Conservation (phyloP, 805 yeast genomes). For the Wickerhamomyces pijperi region DNA sequence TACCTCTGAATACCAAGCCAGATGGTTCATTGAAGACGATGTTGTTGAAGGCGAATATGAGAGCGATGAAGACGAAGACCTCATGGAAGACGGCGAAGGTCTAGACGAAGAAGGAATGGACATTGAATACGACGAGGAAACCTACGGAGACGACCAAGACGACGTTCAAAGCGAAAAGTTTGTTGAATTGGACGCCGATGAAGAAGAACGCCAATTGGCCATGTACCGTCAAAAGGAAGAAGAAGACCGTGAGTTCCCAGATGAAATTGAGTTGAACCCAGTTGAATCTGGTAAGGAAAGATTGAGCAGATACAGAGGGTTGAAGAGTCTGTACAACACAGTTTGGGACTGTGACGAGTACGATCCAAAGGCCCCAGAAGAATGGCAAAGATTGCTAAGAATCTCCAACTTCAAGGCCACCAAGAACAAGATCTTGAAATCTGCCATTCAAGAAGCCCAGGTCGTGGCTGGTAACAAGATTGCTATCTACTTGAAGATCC, state of each 20-base stretch:
- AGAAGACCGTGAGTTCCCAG: conserved; percentile 91
- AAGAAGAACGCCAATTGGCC: conserved; percentile 67
- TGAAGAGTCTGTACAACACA: conserved; percentile 69
- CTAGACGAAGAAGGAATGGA: conserved; percentile 17
- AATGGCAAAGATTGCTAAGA: conserved; percentile 67
- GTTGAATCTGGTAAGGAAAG: conserved; percentile 64
- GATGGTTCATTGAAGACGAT: conserved; percentile 62
- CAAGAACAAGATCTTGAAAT: conserved; percentile 55
- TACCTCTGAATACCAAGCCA: conserved; percentile 69
- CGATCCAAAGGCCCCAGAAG: conserved; percentile 65
- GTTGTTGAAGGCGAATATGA: conserved; percentile 12
- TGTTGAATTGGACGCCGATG: conserved; percentile 69
- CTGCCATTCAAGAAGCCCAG: conserved; percentile 33
- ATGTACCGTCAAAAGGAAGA: conserved; percentile 57
- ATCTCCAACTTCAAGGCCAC: conserved; percentile 71
- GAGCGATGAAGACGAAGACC: conserved; percentile 18
- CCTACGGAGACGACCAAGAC: conserved; percentile 20
- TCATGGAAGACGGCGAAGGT: conserved; percentile 9
- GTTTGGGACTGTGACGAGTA: conserved; percentile 82
- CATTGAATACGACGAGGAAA: conserved; percentile 21
- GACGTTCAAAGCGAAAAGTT: conserved; percentile 42
- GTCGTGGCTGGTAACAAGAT: conserved; percentile 57
- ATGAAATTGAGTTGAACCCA: conserved; percentile 82
- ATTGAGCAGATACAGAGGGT: conserved; percentile 73
- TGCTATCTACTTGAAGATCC: conserved; percentile 47